These are phyloP conservation scores for Aureobasidium sp. DNA, from an alignment of 2,329 filamentous ascomycete species.

Conservation along the genomic window DNA sequence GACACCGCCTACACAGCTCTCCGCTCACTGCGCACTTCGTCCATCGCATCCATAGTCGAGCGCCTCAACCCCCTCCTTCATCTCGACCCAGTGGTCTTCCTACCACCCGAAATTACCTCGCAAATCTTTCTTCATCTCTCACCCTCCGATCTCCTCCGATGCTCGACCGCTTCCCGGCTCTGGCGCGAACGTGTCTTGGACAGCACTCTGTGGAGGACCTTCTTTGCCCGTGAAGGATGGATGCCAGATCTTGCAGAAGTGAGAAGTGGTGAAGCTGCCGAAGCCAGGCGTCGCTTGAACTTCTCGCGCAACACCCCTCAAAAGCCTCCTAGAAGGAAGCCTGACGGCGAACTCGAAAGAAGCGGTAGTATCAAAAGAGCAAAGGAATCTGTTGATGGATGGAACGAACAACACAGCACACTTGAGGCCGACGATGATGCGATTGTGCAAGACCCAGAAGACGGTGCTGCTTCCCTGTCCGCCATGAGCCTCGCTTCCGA, in stretches of 20 bases:
- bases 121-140: constrained; percentile 83
- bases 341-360: constrained; percentile 41
- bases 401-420: constrained; percentile 41
- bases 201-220: constrained; percentile 72
- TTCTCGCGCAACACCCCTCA: constrained; percentile 1
- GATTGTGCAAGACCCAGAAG: constrained; percentile 8
- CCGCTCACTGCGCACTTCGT: constrained; percentile 68
- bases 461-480: background rate
- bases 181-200: constrained; percentile 81
- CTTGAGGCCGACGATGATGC: constrained; percentile 36
- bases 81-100: constrained; percentile 79
- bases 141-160: constrained; percentile 67
- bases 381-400: constrained; percentile 31
- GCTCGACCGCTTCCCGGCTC: constrained; percentile 67
- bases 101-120: constrained; percentile 85
- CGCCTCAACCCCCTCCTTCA: constrained; percentile 75
- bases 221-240: constrained; percentile 86
- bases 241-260: constrained; percentile 25
- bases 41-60: constrained; percentile 72
- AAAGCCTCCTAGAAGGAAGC: constrained; percentile 36
- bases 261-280: constrained; percentile 19
- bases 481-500: constrained; percentile 1
- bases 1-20: constrained; percentile 75
- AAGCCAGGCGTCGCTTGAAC: constrained; percentile 4
- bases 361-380: constrained; percentile 47